Percentiles rank a stretch among this genome's conserved stretches.
Conservation (phyloP, 1,284 basidiomycete genomes). For the Afroboletus lepidellus region DNA sequence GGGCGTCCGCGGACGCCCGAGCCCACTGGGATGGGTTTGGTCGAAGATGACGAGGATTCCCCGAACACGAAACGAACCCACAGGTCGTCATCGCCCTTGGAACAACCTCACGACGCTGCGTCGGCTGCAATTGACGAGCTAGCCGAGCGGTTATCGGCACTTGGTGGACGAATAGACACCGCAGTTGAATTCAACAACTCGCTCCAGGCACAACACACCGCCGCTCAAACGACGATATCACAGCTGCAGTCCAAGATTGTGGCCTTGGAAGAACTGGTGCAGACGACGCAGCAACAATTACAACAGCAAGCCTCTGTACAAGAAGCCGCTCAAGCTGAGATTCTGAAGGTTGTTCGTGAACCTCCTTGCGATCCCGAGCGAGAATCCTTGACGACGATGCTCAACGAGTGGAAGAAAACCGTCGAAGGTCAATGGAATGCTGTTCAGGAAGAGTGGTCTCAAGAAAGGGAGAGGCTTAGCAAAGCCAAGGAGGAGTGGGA, state of each 20-base stretch:
- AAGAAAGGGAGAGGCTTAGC: conserved; percentile 75
- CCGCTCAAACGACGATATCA: conserved; percentile 78
- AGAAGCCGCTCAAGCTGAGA: conserved; percentile 42
- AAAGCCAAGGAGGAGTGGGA: conserved; percentile 86
- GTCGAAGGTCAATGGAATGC: conserved; percentile 77
- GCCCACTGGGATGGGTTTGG: conserved; percentile 66
- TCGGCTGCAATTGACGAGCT: conserved; percentile 54
- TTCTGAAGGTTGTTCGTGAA: conserved; percentile 38
- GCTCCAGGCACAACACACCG: conserved; percentile 76
- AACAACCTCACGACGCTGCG: conserved; percentile 22
- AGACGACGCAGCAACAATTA: conserved; percentile 40
- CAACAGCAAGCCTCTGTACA: conserved; percentile 43
- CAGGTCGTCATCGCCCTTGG: conserved; percentile 17
- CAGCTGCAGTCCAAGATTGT: conserved; percentile 70
- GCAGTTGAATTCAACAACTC: conserved; percentile 74
- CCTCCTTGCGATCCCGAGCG: conserved; percentile 34
- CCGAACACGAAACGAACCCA: conserved; percentile 21
- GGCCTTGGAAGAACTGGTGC: conserved; percentile 56
- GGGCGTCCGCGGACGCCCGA: conserved; percentile 75
- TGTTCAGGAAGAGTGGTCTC: conserved; percentile 73
- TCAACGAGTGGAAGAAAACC: conserved; percentile 65
- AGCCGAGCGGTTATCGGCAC: conserved; percentile 63
- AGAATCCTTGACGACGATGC: conserved; percentile 50
- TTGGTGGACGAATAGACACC: conserved; percentile 75
- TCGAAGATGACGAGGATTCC: conserved; percentile 41